A percentile compares a stretch with the other conserved stretches of the same genome.
Conservation (phyloP, 2,329 filamentous ascomycete species). For the Chaetomium sp. region DNA sequence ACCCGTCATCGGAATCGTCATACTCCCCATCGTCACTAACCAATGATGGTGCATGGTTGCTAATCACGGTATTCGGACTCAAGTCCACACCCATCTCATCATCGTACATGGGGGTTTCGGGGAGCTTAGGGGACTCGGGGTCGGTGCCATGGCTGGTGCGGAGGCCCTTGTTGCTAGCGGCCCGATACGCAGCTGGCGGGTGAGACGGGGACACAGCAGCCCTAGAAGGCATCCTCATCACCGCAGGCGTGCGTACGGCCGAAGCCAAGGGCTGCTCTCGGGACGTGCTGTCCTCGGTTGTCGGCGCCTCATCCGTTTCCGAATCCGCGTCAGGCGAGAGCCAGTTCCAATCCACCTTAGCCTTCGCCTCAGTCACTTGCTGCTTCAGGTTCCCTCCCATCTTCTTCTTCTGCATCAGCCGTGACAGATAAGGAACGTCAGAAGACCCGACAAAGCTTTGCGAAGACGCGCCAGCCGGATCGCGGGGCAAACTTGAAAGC, state of each 20-base stretch:
- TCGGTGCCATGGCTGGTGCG: constrained; percentile 46
- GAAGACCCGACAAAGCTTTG: constrained; percentile 54
- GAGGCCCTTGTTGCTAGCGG: constrained; percentile 61
- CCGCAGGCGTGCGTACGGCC: constrained; percentile 44
- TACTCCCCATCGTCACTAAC: constrained; percentile 82
- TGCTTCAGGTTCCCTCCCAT: constrained; percentile 62
- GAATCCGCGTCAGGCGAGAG: constrained; percentile 58
- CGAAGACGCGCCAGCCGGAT: constrained; percentile 24
- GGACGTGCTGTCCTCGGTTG: constrained; percentile 31
- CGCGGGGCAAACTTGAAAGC: constrained; percentile 29
- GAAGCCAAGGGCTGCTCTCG: constrained; percentile 29
- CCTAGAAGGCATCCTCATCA: constrained; percentile 62
- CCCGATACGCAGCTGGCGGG: constrained; percentile 47
- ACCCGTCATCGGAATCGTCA: constrained; percentile 69
- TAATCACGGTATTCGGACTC: constrained; percentile 69
- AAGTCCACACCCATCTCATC: constrained; percentile 63
- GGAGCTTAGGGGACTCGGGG: constrained; percentile 38
- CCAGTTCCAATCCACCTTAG: constrained; percentile 52
- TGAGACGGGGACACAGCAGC: constrained; percentile 56
- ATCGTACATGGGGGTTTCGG: constrained; percentile 47
- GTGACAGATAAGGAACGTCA: constrained; percentile 68
- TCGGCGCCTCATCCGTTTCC: constrained; percentile 45
- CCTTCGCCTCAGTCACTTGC: constrained; percentile 61
- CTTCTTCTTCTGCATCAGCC: constrained; percentile 63
- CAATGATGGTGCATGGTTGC: constrained; percentile 76